These are phyloP conservation scores for Cymbidium sinense DNA, from an alignment of 106 monocot species.

Conservation along the genomic window DNA sequence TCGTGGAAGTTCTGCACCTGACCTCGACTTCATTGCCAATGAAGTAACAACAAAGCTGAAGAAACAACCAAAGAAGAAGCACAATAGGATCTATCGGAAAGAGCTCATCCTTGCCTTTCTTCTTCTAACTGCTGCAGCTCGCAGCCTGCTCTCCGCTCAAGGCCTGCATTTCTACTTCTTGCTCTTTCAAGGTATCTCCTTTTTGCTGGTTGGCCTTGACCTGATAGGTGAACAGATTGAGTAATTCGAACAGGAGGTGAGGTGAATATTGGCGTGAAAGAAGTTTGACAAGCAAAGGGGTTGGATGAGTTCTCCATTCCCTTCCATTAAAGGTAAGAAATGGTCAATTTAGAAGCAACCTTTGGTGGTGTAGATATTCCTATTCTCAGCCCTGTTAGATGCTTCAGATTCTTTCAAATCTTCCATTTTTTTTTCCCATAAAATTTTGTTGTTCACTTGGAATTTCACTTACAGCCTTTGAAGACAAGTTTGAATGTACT, in stretches of 20 bases:
- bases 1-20: constrained; percentile 31
- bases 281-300: neutral
- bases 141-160: constrained; percentile 85
- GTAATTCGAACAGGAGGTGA: constrained; percentile 17
- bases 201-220: constrained; percentile 90
- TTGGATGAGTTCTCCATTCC: neutral
- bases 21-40: constrained; percentile 38
- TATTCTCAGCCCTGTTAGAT: neutral
- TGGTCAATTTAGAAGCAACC: neutral
- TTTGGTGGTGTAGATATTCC: constrained; percentile 13
- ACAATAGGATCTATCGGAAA: constrained; percentile 86
- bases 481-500: neutral
- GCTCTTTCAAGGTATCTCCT: constrained; percentile 85
- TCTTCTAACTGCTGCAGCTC: constrained; percentile 65
- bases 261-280: neutral
- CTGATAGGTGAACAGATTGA: constrained; percentile 92
- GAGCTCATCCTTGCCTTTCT: constrained; percentile 78
- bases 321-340: neutral
- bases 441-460: neutral
- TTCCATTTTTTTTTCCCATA: neutral
- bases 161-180: constrained; percentile 98
- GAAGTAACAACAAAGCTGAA: constrained; percentile 27
- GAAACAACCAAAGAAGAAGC: constrained; percentile 43
- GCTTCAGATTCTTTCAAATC: constrained; percentile 4
- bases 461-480: neutral